Evolutionary conservation across 75 land plant species (phyloP), one percentile per base, ranked within the genome.

Genomic region (Picea glauca): DNA sequence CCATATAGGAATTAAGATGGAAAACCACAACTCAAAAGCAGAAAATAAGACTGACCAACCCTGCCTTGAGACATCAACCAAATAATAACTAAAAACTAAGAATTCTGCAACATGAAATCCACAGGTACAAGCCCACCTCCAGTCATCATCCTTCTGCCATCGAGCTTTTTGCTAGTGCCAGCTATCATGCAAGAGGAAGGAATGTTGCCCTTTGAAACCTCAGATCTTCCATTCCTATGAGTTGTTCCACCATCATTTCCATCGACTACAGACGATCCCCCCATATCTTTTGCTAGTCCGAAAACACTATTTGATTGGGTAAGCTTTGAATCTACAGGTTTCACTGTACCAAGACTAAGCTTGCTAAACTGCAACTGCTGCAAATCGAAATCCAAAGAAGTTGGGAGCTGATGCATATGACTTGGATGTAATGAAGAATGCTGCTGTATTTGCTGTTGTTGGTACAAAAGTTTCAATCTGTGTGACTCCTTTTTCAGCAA

Each of bases 341-440:
- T 70, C 74, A 43, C 40, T 40, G 74, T 26, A 32, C 76, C 76
- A 58, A 57, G 76, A 58, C 23, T 75, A 21, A 75, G 56, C 59
- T 75, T 75, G 59, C 60, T 75, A 26, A 75, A 75, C 21, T 46
- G 76, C 38, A 75, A 58, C 60, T 75, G 76, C 59, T 75, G 76
- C 26, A 73, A 54, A 46, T 73, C 75, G 50, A 21, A 12, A 73
- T 73, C 75, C 13, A 73, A 1, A 50, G 75, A 73, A 23, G 30
- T 54, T 50, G 75, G 75, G 15, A 46, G 38, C 43, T 73, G 75
- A 21, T 73, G 75, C 14, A 54, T 2, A 11, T 31, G 59, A 57
- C 59, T 56, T 73, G 75, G 30, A 26, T 73, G 75, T 73, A 23
- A n/a, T 73, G 75, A 73, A 73, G 75, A 50, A 26, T 73, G 75